phyloP scores from a whole-genome alignment of 257 asterid species.

The Nicotiana obtusifolia region DNA sequence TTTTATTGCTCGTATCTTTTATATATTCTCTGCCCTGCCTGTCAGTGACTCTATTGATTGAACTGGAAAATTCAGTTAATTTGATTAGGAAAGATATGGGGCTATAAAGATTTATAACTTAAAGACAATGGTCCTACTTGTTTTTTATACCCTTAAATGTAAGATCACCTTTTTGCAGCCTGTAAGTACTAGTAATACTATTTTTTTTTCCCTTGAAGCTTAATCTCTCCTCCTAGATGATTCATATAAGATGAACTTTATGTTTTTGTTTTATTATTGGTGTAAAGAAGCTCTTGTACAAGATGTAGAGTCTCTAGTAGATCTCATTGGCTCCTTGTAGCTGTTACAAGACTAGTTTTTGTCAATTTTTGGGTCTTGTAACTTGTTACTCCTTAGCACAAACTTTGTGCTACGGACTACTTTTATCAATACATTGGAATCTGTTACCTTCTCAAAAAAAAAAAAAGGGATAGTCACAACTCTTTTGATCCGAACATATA shows the following conservation, averaged over 20 bases:
- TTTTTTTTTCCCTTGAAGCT: neutral
- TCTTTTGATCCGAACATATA: neutral
- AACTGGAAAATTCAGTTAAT: neutral
- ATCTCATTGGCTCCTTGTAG: no score
- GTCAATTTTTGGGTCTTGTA: no score
- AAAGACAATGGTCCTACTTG: neutral
- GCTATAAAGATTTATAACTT: neutral
- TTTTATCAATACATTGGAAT: no score
- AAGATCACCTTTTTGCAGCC: neutral
- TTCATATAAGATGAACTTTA: neutral
- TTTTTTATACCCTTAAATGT: neutral
- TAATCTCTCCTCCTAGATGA: neutral
- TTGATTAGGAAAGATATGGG: neutral
- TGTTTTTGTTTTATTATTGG: no score
- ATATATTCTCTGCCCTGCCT: neutral
- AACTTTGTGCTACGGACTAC: no score
- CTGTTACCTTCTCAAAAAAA: no score
- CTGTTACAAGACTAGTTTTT: no score
- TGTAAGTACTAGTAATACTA: neutral
- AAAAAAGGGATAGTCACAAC: neutral
- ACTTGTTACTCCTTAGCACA: no score
- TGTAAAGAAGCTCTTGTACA: no score
- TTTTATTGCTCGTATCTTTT: neutral
- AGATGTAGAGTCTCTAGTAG: no score
- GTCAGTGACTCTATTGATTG: neutral